Evolutionary conservation across 208 protist genomes (phyloP).

Genomic region (Eutreptiella sp.): DNA sequence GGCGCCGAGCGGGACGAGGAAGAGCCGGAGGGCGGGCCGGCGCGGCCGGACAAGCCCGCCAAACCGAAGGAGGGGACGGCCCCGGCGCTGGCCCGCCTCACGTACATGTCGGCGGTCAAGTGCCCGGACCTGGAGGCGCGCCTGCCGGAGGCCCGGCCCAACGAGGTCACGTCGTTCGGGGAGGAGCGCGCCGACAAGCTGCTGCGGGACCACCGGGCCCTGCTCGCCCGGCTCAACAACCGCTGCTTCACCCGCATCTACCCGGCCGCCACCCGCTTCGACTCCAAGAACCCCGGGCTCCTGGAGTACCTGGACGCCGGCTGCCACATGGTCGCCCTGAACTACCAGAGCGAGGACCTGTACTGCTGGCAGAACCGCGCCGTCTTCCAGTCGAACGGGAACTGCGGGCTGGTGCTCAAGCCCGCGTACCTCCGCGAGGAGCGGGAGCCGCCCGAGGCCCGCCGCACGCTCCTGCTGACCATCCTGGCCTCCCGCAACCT

Average conservation of each 20-base stretch:
- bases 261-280: slow-evolving; percentile 27
- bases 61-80: background rate
- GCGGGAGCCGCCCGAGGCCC: too few species aligned
- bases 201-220: background rate
- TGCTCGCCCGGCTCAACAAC: slow-evolving; percentile 25
- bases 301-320: slow-evolving; percentile 11
- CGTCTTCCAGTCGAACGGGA: background rate
- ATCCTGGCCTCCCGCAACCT: too few species aligned
- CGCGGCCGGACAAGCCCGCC: too few species aligned
- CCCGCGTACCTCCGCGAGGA: too few species aligned
- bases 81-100: background rate
- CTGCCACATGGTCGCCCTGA: slow-evolving; percentile 34
- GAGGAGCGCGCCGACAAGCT: background rate
- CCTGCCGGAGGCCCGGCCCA: background rate
- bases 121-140: background rate
- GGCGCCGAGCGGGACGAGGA: too few species aligned
- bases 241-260: slow-evolving; percentile 26
- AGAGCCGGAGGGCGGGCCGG: too few species aligned
- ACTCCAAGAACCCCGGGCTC: slow-evolving; percentile 32
- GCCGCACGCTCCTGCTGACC: too few species aligned
- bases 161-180: slow-evolving; percentile 22
- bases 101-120: background rate
- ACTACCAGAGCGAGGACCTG: slow-evolving; percentile 26
- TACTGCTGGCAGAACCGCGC: background rate
- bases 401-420: too few species aligned